phyloP scores from a whole-genome alignment of 2,329 filamentous ascomycete genomes.

The Aciculosporium take region DNA sequence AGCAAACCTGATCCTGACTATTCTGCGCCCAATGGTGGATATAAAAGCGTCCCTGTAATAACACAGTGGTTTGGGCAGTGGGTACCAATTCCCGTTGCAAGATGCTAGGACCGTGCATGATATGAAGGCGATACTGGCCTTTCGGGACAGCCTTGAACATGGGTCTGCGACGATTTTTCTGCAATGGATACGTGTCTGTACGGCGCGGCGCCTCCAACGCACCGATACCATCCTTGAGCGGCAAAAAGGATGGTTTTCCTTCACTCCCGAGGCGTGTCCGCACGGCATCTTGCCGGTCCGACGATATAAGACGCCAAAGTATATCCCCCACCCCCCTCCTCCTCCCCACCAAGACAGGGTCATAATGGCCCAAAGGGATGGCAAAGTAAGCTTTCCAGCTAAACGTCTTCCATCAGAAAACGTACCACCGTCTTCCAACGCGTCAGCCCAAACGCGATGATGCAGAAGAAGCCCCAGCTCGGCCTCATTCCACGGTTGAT shows the following conservation, averaged over 20 bases:
- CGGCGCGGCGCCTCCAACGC: slow-evolving; percentile 43
- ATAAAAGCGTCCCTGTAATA: slow-evolving; percentile 39
- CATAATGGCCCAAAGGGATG: too few species aligned
- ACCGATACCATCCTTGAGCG: slow-evolving; percentile 37
- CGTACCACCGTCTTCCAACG: slow-evolving; percentile 52
- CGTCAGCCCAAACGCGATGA: slow-evolving; percentile 19
- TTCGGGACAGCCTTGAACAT: slow-evolving; percentile 35
- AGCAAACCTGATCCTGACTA: too few species aligned
- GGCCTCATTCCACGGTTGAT: too few species aligned
- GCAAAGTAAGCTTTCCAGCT: slow-evolving; percentile 35
- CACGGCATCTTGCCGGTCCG: slow-evolving; percentile 34
- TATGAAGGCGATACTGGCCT: slow-evolving; percentile 5
- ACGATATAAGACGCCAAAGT: too few species aligned
- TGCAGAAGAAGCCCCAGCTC: not conserved
- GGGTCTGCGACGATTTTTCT: slow-evolving; percentile 33
- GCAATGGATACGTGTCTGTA: too few species aligned
- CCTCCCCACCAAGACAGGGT: too few species aligned
- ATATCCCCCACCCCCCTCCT: too few species aligned
- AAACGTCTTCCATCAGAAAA: slow-evolving; percentile 51
- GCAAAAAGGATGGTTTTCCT: slow-evolving; percentile 45
- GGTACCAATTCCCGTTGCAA: not conserved
- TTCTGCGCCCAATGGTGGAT: slow-evolving; percentile 39
- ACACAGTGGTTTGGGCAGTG: slow-evolving; percentile 29
- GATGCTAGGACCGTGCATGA: not conserved
- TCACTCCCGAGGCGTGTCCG: slow-evolving; percentile 38